Evolutionary conservation across 1,284 basidiomycete species (phyloP), one percentile per base, ranked within the genome.

Genomic region (Waitea zeae): DNA sequence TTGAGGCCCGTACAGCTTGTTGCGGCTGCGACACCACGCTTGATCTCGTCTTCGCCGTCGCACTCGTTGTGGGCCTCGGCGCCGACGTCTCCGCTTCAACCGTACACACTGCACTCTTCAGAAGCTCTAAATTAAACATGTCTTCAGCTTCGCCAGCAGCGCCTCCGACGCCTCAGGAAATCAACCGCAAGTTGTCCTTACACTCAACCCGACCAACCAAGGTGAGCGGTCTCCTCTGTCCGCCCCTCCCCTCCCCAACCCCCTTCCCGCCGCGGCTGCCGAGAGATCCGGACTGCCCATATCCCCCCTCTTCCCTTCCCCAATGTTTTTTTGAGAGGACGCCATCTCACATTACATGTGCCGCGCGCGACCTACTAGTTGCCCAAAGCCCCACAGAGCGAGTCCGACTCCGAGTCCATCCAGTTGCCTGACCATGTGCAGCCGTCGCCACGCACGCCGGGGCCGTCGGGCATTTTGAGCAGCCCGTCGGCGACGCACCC

Each of bases 391-490:
- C n/a, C n/a, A 50, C 49, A 50, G 27, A 83, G 77, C 44, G 86
- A 89, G 49, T 86, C 82, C 20, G 86, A 89, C 52, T 83, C 83
- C 15, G 84, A 88, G 51, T 77, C 76, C n/a, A 62, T 70, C 38
- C 50, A 70, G 38, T 61, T 67, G 2, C 62, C 70, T 20, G 74
- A 79, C 42, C 47, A 62, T 20, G 49, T 56, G 38, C 50, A 60
- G 12, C 49, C 40, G 46, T 61, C 34, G 42, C 46, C 6, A 37
- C 48, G 17, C 20, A 43, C 28, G 35, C 41, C 27, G 42, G 40
- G 36, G 12, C 40, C 30, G 39, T 29, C 35, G 40, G 37, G 2
- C n/a, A 31, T 44, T 29, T 40, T 46, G 32, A 39, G 41, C 11
- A 40, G 46, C 18, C 40, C 44, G 36, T 47, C 49, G 4, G 43